phyloP scores from a whole-genome alignment of 2,329 filamentous ascomycete genomes.

The Bipolaris gigantea region DNA sequence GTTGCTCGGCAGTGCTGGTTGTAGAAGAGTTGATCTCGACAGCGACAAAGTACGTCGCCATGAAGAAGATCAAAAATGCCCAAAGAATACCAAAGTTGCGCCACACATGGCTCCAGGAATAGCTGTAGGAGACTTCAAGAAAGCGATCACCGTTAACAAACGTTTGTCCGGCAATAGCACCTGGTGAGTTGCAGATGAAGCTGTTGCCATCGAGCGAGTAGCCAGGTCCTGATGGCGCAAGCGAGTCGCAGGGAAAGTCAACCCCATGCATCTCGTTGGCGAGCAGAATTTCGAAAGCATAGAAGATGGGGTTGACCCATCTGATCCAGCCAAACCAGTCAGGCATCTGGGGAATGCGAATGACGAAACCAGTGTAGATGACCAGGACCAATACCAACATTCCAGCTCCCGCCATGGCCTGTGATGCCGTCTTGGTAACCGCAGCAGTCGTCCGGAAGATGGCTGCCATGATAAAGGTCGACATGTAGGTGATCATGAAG shows the following conservation, averaged over 20 bases:
- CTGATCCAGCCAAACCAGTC: slow-evolving; percentile 50
- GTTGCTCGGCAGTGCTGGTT: slow-evolving; percentile 65
- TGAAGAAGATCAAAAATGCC: slow-evolving; percentile 66
- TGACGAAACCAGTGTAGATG: slow-evolving; percentile 68
- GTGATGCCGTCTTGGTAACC: slow-evolving; percentile 66
- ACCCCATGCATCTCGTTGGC: slow-evolving; percentile 66
- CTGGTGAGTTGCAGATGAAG: slow-evolving; percentile 45
- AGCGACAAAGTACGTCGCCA: slow-evolving; percentile 63
- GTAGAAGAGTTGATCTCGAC: slow-evolving; percentile 67
- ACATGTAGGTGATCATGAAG: slow-evolving; percentile 59
- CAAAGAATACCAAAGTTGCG: slow-evolving; percentile 66
- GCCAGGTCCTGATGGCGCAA: slow-evolving; percentile 46
- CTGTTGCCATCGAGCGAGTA: slow-evolving; percentile 27
- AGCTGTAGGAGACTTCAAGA: slow-evolving; percentile 36
- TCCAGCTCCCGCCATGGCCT: slow-evolving; percentile 58
- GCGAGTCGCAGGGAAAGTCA: slow-evolving; percentile 38
- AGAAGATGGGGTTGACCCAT: slow-evolving; percentile 73
- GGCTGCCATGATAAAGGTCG: slow-evolving; percentile 73
- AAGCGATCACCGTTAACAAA: slow-evolving; percentile 47
- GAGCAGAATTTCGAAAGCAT: slow-evolving; percentile 77
- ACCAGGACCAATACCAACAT: slow-evolving; percentile 65
- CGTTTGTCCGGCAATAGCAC: slow-evolving; percentile 44
- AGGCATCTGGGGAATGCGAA: slow-evolving; percentile 62
- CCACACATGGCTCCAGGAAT: slow-evolving; percentile 52
- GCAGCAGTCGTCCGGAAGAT: slow-evolving; percentile 79